Conservation (phyloP, 148 eudicot species). For the Rheum nobile region DNA sequence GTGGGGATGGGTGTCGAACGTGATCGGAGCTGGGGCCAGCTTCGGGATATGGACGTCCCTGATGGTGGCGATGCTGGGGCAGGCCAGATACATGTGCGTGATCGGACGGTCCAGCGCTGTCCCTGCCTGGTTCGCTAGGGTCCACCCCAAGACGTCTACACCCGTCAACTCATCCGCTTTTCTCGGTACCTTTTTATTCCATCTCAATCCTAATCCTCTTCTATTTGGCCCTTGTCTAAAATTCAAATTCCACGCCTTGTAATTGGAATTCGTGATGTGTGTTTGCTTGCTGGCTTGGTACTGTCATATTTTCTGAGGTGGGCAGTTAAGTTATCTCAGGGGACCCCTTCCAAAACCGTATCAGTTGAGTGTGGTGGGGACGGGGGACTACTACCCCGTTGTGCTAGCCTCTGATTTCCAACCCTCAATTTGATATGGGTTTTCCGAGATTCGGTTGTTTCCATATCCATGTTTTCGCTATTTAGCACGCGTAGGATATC, state of each 20-base stretch:
- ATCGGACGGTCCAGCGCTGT: constrained; percentile 82
- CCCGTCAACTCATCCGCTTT: constrained; percentile 88
- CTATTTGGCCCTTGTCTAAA: not conserved
- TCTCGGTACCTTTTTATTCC: constrained; percentile 36
- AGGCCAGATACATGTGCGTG: constrained; percentile 91
- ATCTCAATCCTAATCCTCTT: not conserved
- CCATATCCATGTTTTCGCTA: too few relatives aligned
- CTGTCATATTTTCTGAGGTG: not conserved
- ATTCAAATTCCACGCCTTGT: not conserved
- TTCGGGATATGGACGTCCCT: constrained; percentile 77
- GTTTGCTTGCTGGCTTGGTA: not conserved
- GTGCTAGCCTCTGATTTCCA: too few relatives aligned
- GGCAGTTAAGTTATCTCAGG: too few relatives aligned
- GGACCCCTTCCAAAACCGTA: too few relatives aligned
- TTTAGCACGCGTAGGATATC: too few relatives aligned
- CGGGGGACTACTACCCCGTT: too few relatives aligned
- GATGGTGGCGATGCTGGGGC: constrained; percentile 91
- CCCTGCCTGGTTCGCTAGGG: constrained; percentile 77
- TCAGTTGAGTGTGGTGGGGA: too few relatives aligned
- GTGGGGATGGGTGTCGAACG: constrained; percentile 68
- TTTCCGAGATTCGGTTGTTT: too few relatives aligned
- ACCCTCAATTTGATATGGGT: too few relatives aligned
- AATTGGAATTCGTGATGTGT: not conserved
- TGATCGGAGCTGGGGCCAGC: constrained; percentile 87
- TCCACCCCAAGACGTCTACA: constrained; percentile 74